These are phyloP conservation scores for Saturnispora quitensis DNA, from an alignment of 805 yeast genomes.

Conservation along the genomic window DNA sequence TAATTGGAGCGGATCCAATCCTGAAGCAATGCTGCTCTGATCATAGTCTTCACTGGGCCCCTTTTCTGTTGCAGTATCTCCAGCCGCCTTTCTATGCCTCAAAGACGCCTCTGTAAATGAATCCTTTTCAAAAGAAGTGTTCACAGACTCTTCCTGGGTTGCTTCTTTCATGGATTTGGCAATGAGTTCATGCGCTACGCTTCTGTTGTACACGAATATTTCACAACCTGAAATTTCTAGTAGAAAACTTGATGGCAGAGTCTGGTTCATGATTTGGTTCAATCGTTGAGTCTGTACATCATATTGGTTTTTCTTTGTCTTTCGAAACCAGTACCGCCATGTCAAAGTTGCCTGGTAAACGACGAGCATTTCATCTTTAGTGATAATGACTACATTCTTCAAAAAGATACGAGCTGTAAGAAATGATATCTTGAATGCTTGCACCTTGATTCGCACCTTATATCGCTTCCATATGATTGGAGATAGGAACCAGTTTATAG, in stretches of 20 bases:
- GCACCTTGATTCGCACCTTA: conserved; percentile 52
- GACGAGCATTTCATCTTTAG: conserved; percentile 64
- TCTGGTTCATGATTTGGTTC: conserved; percentile 30
- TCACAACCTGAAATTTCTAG: conserved; percentile 71
- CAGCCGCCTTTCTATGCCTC: background rate
- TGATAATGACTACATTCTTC: conserved; percentile 63
- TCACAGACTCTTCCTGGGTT: background rate
- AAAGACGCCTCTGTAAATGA: background rate
- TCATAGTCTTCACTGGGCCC: background rate
- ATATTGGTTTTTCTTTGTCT: conserved; percentile 33
- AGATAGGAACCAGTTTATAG: conserved; percentile 42
- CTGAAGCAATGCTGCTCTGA: background rate
- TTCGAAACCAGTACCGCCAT: conserved; percentile 83
- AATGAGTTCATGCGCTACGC: conserved; percentile 55
- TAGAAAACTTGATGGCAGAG: conserved; percentile 47
- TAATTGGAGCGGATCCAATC: background rate
- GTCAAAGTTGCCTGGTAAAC: conserved; percentile 66
- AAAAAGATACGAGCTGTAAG: conserved; percentile 78
- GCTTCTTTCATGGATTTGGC: conserved; percentile 9
- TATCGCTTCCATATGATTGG: conserved; percentile 55
- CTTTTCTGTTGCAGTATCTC: background rate
- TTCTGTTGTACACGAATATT: conserved; percentile 71
- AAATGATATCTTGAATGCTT: conserved; percentile 66
- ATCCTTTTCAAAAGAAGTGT: background rate
- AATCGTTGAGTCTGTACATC: conserved; percentile 16